Conservation (phyloP, 371 early-diverging fungal species). For the Syncephalastrum sp. region DNA sequence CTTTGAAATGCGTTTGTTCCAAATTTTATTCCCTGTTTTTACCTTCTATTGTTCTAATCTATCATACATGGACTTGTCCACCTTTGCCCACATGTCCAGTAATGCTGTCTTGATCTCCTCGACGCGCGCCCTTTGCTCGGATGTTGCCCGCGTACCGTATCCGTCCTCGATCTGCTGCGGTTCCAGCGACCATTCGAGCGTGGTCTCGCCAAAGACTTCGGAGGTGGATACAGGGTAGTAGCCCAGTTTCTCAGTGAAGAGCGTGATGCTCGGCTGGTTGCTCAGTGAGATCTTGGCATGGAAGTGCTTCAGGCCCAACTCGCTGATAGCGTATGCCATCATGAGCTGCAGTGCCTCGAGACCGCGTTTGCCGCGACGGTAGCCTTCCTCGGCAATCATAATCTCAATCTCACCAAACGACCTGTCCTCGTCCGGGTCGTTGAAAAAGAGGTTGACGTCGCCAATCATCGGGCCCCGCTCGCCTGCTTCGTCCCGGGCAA, state of each 20-base stretch:
- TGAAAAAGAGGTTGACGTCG: constrained; percentile 92
- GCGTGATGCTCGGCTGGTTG: constrained; percentile 68
- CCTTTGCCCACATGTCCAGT: constrained; percentile 1
- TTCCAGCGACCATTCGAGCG: constrained; percentile 52
- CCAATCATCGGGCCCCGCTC: constrained; percentile 76
- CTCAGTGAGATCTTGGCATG: constrained; percentile 78
- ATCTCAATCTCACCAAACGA: constrained; percentile 87
- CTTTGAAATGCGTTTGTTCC: too few species aligned
- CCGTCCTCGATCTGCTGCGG: constrained; percentile 21
- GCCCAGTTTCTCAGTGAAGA: constrained; percentile 71
- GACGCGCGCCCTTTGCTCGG: constrained; percentile 15
- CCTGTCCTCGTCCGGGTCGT: constrained; percentile 70
- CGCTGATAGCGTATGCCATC: constrained; percentile 72
- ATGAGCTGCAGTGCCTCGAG: constrained; percentile 74
- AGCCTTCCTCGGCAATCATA: constrained; percentile 85
- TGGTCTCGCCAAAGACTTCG: constrained; percentile 75
- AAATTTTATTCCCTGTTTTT: too few species aligned
- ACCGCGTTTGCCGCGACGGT: constrained; percentile 70
- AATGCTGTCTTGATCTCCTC: constrained; percentile 1
- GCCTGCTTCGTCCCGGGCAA: constrained; percentile 21
- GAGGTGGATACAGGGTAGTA: constrained; percentile 68
- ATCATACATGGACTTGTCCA: too few species aligned
- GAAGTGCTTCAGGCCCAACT: constrained; percentile 62
- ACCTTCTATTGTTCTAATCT: too few species aligned
- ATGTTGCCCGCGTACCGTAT: constrained; percentile 33